Percentiles rank a stretch among this genome's conserved stretches.
These are phyloP conservation scores for Lentinus polychrous DNA, from an alignment of 1,284 basidiomycete genomes.

Conservation along the genomic window DNA sequence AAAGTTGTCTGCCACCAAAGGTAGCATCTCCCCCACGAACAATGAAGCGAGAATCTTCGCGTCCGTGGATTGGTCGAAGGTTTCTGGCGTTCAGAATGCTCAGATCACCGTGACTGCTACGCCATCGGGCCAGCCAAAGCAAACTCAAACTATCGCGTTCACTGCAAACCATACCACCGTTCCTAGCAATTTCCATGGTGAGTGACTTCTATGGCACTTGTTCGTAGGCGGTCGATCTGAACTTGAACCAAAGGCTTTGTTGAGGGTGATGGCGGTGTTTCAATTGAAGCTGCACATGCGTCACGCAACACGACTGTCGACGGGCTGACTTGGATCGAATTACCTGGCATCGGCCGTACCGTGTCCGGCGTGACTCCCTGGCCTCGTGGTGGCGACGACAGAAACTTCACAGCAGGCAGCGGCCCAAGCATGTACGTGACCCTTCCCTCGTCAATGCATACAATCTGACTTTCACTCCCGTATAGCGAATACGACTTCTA, in stretches of 20 bases:
- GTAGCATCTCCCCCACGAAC: constrained; percentile 40
- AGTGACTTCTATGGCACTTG: constrained; percentile 5
- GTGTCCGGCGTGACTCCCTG: constrained; percentile 55
- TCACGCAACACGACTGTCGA: constrained; percentile 44
- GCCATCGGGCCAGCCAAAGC: constrained; percentile 29
- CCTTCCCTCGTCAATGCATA: not conserved
- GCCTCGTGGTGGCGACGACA: constrained; percentile 46
- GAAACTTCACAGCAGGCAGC: constrained; percentile 50
- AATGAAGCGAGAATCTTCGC: constrained; percentile 52
- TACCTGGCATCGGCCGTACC: constrained; percentile 53
- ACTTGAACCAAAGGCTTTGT: constrained; percentile 41
- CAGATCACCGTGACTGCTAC: constrained; percentile 42
- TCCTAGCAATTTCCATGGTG: constrained; percentile 43
- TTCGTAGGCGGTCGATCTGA: not conserved
- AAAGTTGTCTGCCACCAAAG: constrained; percentile 36
- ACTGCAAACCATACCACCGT: constrained; percentile 32
- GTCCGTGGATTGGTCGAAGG: constrained; percentile 54
- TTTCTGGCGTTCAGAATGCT: constrained; percentile 37
- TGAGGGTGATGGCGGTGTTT: constrained; percentile 55
- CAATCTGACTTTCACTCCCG: not conserved
- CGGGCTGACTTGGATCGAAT: constrained; percentile 48
- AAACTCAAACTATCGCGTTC: constrained; percentile 33
- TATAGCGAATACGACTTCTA: constrained; percentile 61
- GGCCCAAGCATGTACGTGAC: constrained; percentile 48
- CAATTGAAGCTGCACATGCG: constrained; percentile 58